phyloP scores from a whole-genome alignment of 495 filamentous ascomycete genomes.

The Hypoxylon rickii region DNA sequence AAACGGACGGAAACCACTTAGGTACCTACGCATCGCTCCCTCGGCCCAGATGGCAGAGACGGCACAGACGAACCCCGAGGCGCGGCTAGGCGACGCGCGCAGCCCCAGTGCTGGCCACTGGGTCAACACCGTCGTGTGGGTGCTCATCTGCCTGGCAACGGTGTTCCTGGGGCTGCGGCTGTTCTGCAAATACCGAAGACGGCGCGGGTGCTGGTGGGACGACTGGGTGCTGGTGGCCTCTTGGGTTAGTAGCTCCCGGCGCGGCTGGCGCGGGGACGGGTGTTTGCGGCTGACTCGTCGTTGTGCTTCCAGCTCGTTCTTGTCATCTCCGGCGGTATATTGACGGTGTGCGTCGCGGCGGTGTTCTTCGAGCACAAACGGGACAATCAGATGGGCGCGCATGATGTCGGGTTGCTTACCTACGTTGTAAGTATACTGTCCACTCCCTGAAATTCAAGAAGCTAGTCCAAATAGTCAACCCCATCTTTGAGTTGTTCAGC shows the following conservation, averaged over 20 bases:
- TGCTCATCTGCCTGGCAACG: slow-evolving; percentile 29
- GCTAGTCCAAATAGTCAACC: too few species aligned
- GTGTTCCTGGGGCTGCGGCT: slow-evolving; percentile 39
- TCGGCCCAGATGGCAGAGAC: not conserved
- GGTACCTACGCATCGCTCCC: too few species aligned
- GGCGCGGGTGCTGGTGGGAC: slow-evolving; percentile 41
- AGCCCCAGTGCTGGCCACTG: slow-evolving; percentile 25
- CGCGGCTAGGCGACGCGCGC: not conserved
- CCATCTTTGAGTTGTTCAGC: not conserved
- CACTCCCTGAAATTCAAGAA: too few species aligned
- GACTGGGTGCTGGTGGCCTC: slow-evolving; percentile 41
- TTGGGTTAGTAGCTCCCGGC: slow-evolving; percentile 34
- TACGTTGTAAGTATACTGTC: slow-evolving; percentile 3
- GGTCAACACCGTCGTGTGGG: slow-evolving; percentile 36
- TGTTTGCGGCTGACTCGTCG: not conserved
- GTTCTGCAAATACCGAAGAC: slow-evolving; percentile 35
- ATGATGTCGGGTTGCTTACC: slow-evolving; percentile 11
- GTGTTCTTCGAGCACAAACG: slow-evolving; percentile 12
- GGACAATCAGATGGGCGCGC: slow-evolving; percentile 10
- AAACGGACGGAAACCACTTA: not conserved
- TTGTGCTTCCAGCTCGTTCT: slow-evolving; percentile 9
- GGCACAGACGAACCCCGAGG: too few species aligned
- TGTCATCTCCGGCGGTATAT: not conserved
- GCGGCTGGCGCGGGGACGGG: not conserved
- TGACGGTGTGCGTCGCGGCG: slow-evolving; percentile 1